These are phyloP conservation scores for Naganishia onofrii DNA, from an alignment of 768 basidiomycete species.

Conservation along the genomic window DNA sequence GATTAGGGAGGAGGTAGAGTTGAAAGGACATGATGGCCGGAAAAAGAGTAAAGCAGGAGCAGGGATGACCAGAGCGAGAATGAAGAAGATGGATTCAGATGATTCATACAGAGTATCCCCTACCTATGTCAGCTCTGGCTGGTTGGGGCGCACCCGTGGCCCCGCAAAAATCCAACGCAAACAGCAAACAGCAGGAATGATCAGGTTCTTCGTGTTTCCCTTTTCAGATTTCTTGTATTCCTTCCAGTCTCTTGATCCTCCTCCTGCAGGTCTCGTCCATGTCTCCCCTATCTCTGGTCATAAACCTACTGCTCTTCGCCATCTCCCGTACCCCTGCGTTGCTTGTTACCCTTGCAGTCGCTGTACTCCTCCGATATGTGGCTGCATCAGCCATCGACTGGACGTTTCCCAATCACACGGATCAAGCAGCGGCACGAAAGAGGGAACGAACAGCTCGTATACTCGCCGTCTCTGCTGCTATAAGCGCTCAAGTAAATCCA, in stretches of 20 bases:
- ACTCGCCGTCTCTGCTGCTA: too few species aligned
- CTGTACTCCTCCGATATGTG: neutral
- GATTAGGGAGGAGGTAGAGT: conserved; percentile 45
- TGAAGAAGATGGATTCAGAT: neutral
- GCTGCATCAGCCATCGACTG: neutral
- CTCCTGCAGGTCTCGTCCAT: too few species aligned
- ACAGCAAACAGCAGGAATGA: too few species aligned
- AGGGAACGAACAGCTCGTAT: too few species aligned
- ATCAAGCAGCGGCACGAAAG: too few species aligned
- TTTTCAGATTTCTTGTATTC: too few species aligned
- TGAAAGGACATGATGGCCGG: conserved; percentile 30
- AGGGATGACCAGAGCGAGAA: neutral
- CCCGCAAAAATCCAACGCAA: too few species aligned
- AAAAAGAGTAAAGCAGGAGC: neutral
- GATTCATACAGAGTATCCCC: neutral
- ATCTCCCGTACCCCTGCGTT: neutral
- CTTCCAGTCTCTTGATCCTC: too few species aligned
- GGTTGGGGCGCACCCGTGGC: neutral
- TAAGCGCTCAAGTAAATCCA: too few species aligned
- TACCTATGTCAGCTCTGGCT: neutral
- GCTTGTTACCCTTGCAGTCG: neutral
- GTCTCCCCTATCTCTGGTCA: too few species aligned
- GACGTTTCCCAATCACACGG: neutral
- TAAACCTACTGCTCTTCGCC: neutral
- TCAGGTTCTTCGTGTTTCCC: too few species aligned